A percentile compares a stretch with the other conserved stretches of the same genome.
phyloP scores from a whole-genome alignment of 176 grass and related monocot species.

The Oryza coarctata region DNA sequence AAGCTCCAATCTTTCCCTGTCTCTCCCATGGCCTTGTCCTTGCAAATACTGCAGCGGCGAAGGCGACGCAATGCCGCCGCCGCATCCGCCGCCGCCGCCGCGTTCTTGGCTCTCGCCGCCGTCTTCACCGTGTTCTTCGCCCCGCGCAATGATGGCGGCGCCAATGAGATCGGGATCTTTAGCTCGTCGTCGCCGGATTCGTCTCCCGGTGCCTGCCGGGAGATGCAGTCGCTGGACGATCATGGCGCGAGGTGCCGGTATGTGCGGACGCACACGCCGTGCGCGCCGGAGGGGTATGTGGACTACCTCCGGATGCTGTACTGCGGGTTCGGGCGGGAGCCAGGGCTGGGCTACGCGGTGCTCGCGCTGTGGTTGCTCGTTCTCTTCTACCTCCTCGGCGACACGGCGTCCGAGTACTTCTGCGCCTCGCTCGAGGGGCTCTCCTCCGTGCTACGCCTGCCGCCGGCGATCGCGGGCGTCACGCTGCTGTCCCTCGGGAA shows the following conservation, averaged over 20 bases:
- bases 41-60: neutral
- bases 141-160: neutral
- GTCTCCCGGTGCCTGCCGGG: slow-evolving; percentile 36
- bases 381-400: slow-evolving; percentile 90
- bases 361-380: slow-evolving; percentile 55
- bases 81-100: slow-evolving; percentile 9
- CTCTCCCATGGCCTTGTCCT: slow-evolving; percentile 47
- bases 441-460: slow-evolving; percentile 50
- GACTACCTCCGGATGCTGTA: slow-evolving; percentile 77
- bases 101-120: slow-evolving; percentile 35
- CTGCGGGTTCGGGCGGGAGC: slow-evolving; percentile 34
- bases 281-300: slow-evolving; percentile 58
- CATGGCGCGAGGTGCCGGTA: slow-evolving; percentile 38
- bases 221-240: slow-evolving; percentile 36
- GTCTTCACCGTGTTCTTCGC: slow-evolving; percentile 6
- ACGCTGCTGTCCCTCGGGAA: slow-evolving; percentile 85
- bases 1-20: neutral
- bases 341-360: slow-evolving; percentile 42
- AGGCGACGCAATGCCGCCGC: slow-evolving; percentile 46
- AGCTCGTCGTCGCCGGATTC: neutral
- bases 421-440: slow-evolving; percentile 62
- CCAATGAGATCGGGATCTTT: neutral
- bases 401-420: slow-evolving; percentile 81
- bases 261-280: slow-evolving; percentile 37
- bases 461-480: slow-evolving; percentile 67